phyloP scores from a whole-genome alignment of 2,329 filamentous ascomycete species.

The Trichoderma endophyticum region DNA sequence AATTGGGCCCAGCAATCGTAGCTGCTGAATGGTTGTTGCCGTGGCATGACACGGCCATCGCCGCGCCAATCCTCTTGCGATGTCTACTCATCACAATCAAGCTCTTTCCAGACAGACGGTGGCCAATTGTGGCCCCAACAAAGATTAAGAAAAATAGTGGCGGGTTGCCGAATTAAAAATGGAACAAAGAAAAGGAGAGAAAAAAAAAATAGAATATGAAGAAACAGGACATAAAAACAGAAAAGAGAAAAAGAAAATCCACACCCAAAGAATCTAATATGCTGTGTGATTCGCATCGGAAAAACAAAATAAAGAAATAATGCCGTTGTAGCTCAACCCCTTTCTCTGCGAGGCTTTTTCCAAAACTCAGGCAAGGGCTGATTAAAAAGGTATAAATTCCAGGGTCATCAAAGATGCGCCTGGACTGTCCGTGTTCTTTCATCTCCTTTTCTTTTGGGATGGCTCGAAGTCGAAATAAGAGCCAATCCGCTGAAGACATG shows the following conservation, averaged over 20 bases:
- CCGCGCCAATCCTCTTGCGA: not conserved
- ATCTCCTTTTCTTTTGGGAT: not conserved
- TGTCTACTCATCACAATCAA: not conserved
- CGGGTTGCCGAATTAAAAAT: not conserved
- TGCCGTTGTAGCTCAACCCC: constrained; percentile 10
- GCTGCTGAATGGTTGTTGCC: not conserved
- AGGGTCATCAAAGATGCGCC: not conserved
- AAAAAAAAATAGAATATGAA: constrained; percentile 9
- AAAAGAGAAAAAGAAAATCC: constrained; percentile 21
- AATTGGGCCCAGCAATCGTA: not conserved
- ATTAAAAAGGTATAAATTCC: constrained; percentile 5
- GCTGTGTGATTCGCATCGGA: not conserved
- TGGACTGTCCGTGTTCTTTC: not conserved
- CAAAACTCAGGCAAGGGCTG: constrained; percentile 3
- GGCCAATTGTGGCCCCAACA: not conserved
- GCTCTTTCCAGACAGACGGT: not conserved
- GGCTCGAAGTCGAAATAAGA: not conserved
- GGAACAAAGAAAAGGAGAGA: constrained; percentile 20
- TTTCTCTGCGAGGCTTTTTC: constrained; percentile 4
- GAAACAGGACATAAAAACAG: not conserved
- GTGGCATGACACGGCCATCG: not conserved
- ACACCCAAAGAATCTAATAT: constrained; percentile 15
- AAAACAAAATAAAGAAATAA: not conserved
- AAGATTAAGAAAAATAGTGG: not conserved
- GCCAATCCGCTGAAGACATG: not conserved